These are phyloP conservation scores for Eimeria nieschulzi DNA, from an alignment of 169 alveolate species.

Conservation along the genomic window DNA sequence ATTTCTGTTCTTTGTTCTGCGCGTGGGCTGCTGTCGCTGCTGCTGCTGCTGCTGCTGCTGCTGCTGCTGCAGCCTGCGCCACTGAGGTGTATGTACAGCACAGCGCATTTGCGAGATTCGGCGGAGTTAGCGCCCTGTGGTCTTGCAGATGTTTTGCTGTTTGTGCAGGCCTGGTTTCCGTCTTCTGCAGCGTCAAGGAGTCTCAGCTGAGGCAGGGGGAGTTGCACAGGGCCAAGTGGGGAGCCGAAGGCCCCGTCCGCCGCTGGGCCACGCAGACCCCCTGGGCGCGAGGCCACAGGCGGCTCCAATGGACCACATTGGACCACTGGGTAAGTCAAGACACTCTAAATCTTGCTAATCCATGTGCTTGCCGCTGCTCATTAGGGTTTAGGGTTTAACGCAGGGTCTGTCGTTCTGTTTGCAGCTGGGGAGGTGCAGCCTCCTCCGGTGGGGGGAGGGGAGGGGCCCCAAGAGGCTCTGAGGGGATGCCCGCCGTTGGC, in stretches of 20 bases:
- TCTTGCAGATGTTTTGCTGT: background rate
- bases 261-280: too few species aligned
- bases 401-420: too few species aligned
- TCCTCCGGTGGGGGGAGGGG: background rate
- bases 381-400: too few species aligned
- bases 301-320: too few species aligned
- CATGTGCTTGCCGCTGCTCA: too few species aligned
- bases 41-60: background rate
- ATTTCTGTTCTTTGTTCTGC: background rate
- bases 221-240: background rate
- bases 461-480: background rate
- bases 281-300: too few species aligned
- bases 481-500: background rate
- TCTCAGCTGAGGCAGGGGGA: background rate
- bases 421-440: background rate
- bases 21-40: background rate
- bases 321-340: too few species aligned
- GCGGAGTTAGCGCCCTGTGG: background rate
- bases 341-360: too few species aligned
- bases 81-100: background rate
- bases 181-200: background rate
- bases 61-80: constrained; percentile 3
- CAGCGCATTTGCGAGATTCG: background rate
- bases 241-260: too few species aligned
- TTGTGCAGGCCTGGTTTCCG: background rate